Conservation (phyloP, 768 basidiomycete species). For the Russula earlei region DNA sequence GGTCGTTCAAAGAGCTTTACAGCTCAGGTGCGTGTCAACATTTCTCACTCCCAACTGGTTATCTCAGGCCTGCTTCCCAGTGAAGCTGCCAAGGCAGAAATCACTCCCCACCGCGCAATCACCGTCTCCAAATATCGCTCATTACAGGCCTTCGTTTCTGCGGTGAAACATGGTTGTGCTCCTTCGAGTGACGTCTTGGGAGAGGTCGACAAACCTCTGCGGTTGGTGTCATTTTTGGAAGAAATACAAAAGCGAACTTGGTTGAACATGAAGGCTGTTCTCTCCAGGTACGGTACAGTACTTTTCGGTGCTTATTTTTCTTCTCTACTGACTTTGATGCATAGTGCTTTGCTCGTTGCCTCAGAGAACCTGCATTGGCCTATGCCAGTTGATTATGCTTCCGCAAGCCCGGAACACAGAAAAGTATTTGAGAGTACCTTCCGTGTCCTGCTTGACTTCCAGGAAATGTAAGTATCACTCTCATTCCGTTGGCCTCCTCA, state of each 20-base stretch:
- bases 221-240: constrained; percentile 53
- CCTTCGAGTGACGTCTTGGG: constrained; percentile 36
- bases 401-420: constrained; percentile 41
- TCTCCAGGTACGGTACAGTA: constrained; percentile 43
- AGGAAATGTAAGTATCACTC: constrained; percentile 52
- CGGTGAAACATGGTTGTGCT: constrained; percentile 37
- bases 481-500: not conserved
- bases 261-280: constrained; percentile 55
- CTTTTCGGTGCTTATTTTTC: not conserved
- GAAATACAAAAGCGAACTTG: constrained; percentile 64
- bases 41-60: not conserved
- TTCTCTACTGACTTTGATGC: constrained; percentile 4
- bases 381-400: constrained; percentile 52
- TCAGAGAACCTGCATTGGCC: constrained; percentile 87
- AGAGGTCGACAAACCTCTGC: constrained; percentile 37
- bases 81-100: constrained; percentile 48
- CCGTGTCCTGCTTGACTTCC: constrained; percentile 63
- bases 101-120: constrained; percentile 35
- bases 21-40: constrained; percentile 48
- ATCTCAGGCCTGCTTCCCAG: constrained; percentile 28
- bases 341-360: constrained; percentile 51
- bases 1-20: constrained; percentile 59
- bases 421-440: constrained; percentile 70
- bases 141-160: constrained; percentile 51
- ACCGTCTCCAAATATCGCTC: constrained; percentile 44